Evolutionary conservation across 2,329 filamentous ascomycete genomes (phyloP).

Genomic region (Paecilomyces formosus): DNA sequence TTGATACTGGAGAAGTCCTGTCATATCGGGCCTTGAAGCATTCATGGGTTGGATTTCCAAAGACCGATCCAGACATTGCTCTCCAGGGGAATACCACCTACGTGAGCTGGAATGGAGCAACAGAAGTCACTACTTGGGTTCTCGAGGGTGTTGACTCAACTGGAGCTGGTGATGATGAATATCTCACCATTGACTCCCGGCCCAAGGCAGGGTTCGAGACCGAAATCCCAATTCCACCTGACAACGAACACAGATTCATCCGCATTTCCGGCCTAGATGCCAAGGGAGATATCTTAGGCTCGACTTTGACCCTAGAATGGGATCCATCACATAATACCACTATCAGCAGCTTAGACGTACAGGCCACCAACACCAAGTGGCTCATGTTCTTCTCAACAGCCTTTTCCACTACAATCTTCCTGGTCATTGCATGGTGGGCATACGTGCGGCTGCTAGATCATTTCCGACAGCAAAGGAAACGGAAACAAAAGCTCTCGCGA

Average conservation of each 20-base stretch:
- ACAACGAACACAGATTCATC: constrained; percentile 7
- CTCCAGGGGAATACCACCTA: constrained; percentile 14
- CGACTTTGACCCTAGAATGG: constrained; percentile 12
- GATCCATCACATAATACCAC: constrained; percentile 4
- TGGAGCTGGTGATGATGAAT: constrained; percentile 4
- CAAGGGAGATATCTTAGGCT: constrained; percentile 11
- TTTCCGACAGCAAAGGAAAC: not conserved
- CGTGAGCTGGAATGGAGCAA: constrained; percentile 31
- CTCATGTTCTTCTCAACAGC: not conserved
- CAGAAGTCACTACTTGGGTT: constrained; percentile 24
- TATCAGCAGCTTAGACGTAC: not conserved
- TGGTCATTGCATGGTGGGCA: not conserved
- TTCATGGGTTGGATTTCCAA: not conserved
- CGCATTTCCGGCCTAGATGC: constrained; percentile 16
- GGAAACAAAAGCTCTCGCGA: not conserved
- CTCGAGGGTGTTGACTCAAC: constrained; percentile 12
- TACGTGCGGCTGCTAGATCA: not conserved
- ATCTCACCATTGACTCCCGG: constrained; percentile 12
- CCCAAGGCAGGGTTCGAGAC: constrained; percentile 23
- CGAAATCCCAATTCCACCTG: constrained; percentile 13
- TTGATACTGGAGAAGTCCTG: constrained; percentile 1
- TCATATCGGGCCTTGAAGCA: not conserved
- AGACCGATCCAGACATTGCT: constrained; percentile 14
- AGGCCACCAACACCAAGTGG: not conserved
- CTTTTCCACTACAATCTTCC: not conserved